Conservation (phyloP, 78 protist genomes). For the Creolimax fragrantissima region DNA sequence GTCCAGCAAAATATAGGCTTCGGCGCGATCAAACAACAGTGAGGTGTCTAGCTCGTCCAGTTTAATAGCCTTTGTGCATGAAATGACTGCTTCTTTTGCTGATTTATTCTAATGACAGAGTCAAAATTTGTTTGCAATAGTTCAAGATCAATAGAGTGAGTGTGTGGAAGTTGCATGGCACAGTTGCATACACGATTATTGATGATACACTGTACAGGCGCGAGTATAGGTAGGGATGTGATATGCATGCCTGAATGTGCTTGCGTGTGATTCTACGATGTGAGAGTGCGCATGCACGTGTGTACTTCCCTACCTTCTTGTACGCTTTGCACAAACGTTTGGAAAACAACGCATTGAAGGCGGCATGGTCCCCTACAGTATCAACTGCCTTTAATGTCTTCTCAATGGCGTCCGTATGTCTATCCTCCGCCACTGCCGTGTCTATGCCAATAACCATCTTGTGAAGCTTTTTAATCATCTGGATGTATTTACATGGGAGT, state of each 20-base stretch:
- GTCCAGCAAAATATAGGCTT: neutral
- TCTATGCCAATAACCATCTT: neutral
- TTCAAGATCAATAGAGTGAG: no score
- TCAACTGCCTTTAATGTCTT: neutral
- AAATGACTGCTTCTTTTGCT: neutral
- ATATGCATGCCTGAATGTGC: neutral
- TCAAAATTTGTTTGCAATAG: no score
- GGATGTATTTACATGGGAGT: no score
- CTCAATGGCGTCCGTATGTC: neutral
- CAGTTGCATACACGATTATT: no score
- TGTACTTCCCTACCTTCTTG: neutral
- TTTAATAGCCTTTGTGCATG: neutral
- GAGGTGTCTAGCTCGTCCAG: neutral
- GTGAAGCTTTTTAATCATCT: neutral
- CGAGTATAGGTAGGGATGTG: neutral
- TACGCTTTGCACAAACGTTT: neutral
- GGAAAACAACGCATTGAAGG: neutral
- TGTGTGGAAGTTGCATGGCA: no score
- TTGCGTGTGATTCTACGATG: neutral
- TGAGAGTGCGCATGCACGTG: neutral
- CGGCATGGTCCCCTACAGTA: neutral
- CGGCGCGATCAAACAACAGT: neutral
- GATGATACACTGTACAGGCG: neutral
- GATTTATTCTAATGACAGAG: no score
- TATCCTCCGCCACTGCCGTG: neutral